phyloP scores from a whole-genome alignment of 129 eudicot species.

The Artemisia tridentata region DNA sequence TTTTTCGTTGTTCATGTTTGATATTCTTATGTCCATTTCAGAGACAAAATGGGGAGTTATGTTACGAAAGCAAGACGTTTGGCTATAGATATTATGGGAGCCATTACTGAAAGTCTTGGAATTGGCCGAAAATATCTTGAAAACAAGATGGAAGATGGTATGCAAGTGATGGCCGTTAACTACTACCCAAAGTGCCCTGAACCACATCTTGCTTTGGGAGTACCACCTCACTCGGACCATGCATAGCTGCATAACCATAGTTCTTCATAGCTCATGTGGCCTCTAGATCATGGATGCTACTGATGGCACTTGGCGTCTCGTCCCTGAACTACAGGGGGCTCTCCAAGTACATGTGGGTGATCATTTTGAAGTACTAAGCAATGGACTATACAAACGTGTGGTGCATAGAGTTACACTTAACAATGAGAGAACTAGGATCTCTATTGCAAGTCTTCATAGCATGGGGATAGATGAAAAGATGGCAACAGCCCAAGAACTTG shows the following conservation, averaged over 20 bases:
- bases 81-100: conserved; percentile 36
- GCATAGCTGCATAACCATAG: conserved; percentile 50
- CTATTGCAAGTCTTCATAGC: conserved; percentile 67
- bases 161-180: conserved; percentile 59
- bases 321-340: conserved; percentile 41
- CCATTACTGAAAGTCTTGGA: conserved; percentile 60
- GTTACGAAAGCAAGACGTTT: conserved; percentile 31
- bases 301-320: conserved; percentile 38
- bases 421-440: conserved; percentile 42
- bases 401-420: conserved; percentile 51
- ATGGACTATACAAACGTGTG: conserved; percentile 56
- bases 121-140: conserved; percentile 40
- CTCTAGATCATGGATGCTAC: conserved; percentile 43
- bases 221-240: conserved; percentile 73
- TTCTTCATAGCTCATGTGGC: conserved; percentile 53
- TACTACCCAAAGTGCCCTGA: conserved; percentile 67
- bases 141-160: conserved; percentile 42
- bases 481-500: conserved; percentile 49
- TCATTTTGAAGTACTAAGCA: conserved; percentile 66
- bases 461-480: conserved; percentile 58
- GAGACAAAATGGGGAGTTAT: conserved; percentile 54
- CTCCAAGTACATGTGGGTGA: conserved; percentile 60
- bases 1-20: background rate
- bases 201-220: conserved; percentile 49
- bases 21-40: conserved; percentile 12